Evolutionary conservation across 805 yeast genomes (phyloP), one percentile per base, ranked within the genome.

Genomic region (Saturnispora sanitii): DNA sequence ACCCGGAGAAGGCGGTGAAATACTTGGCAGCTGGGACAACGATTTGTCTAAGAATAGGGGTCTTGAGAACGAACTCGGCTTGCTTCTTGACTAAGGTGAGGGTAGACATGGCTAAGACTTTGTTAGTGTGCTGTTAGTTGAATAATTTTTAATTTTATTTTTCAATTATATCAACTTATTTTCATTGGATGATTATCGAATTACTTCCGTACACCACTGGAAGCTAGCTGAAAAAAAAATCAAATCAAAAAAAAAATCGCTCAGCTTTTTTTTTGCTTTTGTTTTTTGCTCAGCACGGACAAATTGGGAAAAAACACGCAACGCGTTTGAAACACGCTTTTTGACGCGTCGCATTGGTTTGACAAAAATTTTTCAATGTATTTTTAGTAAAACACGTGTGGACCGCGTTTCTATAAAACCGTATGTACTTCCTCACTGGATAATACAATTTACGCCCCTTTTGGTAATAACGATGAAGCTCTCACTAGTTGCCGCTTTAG

Each of bases 11-110:
- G 51, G 78, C 68, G 52, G 74, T 68, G 66, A 81, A 88, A 52
- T 75, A 68, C 57, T 79, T 75, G 35, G 96, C 82, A 30, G 80
- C 71, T 49, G 98, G 97, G 25, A 80, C 73, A 49, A 83, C 70
- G 51, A 88, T 62, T 60, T 79, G 77, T 50, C 82, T 74, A 57
- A 92, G 75, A 37, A 76, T 58, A 41, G 97, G 95, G 50, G 86
- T 75, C 53, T 79, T 79, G 60, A 82, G 73, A 57, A 90, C 79
- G 70, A 68, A 80, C 62, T 85, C 90, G 52, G 86, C 80, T 35
- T 75, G 64, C 64, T 78, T 83, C 51, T 71, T 84, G 54, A 81
- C 77, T 42, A 82, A 71, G 17, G 90, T 79, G 57, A 78, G 62
- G 26, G 81, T 68, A 52, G 75, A 67, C 78, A 73, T 43, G 64